These are phyloP conservation scores for Barnettozyma sucrosica DNA, from an alignment of 805 yeast genomes.

Conservation along the genomic window DNA sequence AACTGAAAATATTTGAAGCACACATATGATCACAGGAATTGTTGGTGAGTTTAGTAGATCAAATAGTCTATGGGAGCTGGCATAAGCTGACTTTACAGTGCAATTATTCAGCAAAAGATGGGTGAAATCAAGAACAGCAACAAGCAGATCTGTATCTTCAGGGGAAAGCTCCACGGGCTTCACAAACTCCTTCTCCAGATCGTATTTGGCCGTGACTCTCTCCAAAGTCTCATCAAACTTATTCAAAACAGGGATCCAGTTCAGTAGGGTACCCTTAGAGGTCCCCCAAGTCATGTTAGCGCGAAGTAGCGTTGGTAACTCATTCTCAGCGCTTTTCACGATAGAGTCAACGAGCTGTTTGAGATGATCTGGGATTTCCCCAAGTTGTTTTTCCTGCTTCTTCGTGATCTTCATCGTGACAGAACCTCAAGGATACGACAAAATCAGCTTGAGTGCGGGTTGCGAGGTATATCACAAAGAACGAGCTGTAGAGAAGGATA, in stretches of 20 bases:
- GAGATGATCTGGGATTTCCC: slow-evolving; percentile 27
- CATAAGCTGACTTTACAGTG: slow-evolving; percentile 58
- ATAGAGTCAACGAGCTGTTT: slow-evolving; percentile 36
- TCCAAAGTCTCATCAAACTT: slow-evolving; percentile 67
- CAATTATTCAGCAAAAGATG: slow-evolving; percentile 62
- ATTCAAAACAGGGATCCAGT: slow-evolving; percentile 75
- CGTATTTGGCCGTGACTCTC: slow-evolving; percentile 45
- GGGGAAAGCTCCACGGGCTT: slow-evolving; percentile 39
- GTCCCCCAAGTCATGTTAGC: slow-evolving; percentile 47
- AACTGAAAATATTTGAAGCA: slow-evolving; percentile 54
- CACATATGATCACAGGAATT: slow-evolving; percentile 49
- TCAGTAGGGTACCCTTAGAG: slow-evolving; percentile 62
- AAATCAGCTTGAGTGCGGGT: neutral
- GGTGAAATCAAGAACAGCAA: slow-evolving; percentile 56
- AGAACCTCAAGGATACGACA: neutral
- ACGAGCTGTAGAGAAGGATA: too few species aligned
- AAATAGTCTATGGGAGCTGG: slow-evolving; percentile 58
- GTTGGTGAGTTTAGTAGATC: slow-evolving; percentile 55
- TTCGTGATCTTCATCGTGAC: slow-evolving; percentile 23
- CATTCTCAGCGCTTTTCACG: slow-evolving; percentile 30
- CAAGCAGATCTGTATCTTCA: slow-evolving; percentile 42
- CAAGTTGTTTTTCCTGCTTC: slow-evolving; percentile 22
- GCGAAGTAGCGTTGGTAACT: slow-evolving; percentile 36
- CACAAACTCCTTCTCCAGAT: slow-evolving; percentile 39
- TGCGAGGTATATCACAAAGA: neutral